Percentiles rank a stretch among this genome's conserved stretches.
Conservation (phyloP, 306 rosid species). For the Biancaea sappan region DNA sequence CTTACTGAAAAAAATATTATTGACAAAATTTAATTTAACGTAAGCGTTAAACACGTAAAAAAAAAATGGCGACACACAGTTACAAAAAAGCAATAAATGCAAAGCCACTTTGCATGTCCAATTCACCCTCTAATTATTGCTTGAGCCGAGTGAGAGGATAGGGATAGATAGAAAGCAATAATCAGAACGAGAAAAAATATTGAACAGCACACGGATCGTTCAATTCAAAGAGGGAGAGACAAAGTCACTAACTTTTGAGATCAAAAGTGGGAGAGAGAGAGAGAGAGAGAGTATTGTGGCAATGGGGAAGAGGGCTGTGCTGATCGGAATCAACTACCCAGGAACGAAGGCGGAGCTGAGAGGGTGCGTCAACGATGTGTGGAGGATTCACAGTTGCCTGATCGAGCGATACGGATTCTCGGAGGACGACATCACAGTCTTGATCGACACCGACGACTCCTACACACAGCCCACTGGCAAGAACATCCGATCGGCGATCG, state of each 20-base stretch:
- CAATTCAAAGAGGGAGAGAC: not conserved
- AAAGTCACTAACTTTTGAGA: not conserved
- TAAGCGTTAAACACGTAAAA: no score
- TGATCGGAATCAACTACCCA: slow-evolving; percentile 87
- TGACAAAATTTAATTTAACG: no score
- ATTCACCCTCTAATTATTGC: not conserved
- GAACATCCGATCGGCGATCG: slow-evolving; percentile 65
- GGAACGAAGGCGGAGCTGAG: slow-evolving; percentile 85
- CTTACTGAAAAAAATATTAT: no score
- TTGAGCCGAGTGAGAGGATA: not conserved
- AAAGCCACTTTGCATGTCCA: not conserved
- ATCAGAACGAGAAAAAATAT: not conserved
- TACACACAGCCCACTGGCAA: slow-evolving; percentile 77
- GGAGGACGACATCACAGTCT: slow-evolving; percentile 63
- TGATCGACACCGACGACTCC: slow-evolving; percentile 78
- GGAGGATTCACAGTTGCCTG: slow-evolving; percentile 60
- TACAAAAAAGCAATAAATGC: not conserved
- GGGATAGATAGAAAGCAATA: not conserved
- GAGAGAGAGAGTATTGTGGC: not conserved
- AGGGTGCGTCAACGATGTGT: slow-evolving; percentile 91
- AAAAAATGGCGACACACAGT: no score
- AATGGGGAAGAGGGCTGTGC: slow-evolving; percentile 77
- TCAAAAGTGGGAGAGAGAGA: not conserved
- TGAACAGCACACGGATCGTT: not conserved
- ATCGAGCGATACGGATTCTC: slow-evolving; percentile 66